phyloP scores from a whole-genome alignment of 768 basidiomycete species.

The Psilocybe subaeruginosa region DNA sequence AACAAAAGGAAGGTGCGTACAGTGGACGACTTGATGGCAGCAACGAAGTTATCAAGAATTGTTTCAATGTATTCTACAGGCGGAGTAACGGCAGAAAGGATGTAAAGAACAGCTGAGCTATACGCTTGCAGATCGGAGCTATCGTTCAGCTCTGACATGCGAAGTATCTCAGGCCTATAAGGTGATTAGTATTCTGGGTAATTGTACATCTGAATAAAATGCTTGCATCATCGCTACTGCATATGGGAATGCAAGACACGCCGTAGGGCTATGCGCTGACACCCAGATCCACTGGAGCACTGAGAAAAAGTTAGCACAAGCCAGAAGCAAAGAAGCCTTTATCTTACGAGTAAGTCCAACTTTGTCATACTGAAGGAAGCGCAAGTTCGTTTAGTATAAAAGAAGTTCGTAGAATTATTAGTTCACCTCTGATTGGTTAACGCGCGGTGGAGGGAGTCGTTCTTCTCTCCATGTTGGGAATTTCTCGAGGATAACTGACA shows the following conservation, averaged over 20 bases:
- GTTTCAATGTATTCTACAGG: slow-evolving; percentile 65
- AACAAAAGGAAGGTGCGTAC: slow-evolving; percentile 40
- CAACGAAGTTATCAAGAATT: slow-evolving; percentile 63
- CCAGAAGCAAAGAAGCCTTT: neutral
- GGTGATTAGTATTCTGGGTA: slow-evolving; percentile 5
- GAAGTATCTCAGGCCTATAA: slow-evolving; percentile 80
- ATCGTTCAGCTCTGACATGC: slow-evolving; percentile 90
- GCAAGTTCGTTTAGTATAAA: neutral
- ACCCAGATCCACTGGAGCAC: slow-evolving; percentile 83
- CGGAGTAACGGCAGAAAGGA: slow-evolving; percentile 81
- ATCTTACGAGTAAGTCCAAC: slow-evolving; percentile 78
- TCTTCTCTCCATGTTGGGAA: slow-evolving; percentile 74
- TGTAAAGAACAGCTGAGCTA: slow-evolving; percentile 78
- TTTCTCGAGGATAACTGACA: slow-evolving; percentile 57
- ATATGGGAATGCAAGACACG: slow-evolving; percentile 78
- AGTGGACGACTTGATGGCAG: slow-evolving; percentile 76
- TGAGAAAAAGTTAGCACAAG: slow-evolving; percentile 29
- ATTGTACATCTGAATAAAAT: slow-evolving; percentile 7
- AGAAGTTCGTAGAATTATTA: slow-evolving; percentile 14
- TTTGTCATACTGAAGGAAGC: slow-evolving; percentile 72
- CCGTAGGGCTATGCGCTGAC: slow-evolving; percentile 74
- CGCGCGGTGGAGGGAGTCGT: slow-evolving; percentile 83
- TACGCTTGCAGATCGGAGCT: slow-evolving; percentile 81
- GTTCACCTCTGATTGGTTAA: slow-evolving; percentile 74
- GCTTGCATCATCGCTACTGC: slow-evolving; percentile 77